phyloP scores from a whole-genome alignment of 2,329 filamentous ascomycete genomes.

The Fusarium decemcellulare region DNA sequence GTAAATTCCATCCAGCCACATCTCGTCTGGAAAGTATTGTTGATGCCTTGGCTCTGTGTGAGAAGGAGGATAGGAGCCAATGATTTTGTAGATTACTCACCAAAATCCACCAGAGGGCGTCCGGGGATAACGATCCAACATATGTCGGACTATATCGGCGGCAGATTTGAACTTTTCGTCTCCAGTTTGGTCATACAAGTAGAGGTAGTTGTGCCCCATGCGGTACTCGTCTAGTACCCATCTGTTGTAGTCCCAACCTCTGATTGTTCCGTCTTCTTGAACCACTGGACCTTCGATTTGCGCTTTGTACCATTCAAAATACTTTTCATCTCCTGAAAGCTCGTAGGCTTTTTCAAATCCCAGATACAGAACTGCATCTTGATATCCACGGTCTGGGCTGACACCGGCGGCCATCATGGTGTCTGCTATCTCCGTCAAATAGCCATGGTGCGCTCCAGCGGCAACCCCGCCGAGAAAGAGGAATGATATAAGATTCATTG shows the following conservation, averaged over 20 bases:
- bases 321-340: constrained; percentile 56
- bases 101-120: constrained; percentile 66
- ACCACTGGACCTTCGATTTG: constrained; percentile 62
- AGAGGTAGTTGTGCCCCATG: constrained; percentile 65
- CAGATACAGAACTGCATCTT: constrained; percentile 61
- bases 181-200: constrained; percentile 59
- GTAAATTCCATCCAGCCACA: constrained; percentile 70
- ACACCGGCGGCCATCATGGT: constrained; percentile 61
- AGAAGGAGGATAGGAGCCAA: background rate
- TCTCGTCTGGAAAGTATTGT: constrained; percentile 62
- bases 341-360: constrained; percentile 62
- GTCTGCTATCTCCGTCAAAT: constrained; percentile 55
- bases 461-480: background rate
- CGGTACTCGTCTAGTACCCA: constrained; percentile 67
- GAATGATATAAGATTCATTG: accelerated
- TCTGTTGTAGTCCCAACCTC: constrained; percentile 59
- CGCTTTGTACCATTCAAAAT: constrained; percentile 58
- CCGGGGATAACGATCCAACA: constrained; percentile 62
- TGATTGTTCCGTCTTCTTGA: constrained; percentile 60
- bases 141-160: constrained; percentile 58
- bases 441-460: background rate
- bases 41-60: constrained; percentile 23
- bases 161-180: constrained; percentile 63
- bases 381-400: constrained; percentile 57
- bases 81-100: constrained; percentile 25